Evolutionary conservation across 441 rosid species (phyloP).

Genomic region (Jatropha podagrica): DNA sequence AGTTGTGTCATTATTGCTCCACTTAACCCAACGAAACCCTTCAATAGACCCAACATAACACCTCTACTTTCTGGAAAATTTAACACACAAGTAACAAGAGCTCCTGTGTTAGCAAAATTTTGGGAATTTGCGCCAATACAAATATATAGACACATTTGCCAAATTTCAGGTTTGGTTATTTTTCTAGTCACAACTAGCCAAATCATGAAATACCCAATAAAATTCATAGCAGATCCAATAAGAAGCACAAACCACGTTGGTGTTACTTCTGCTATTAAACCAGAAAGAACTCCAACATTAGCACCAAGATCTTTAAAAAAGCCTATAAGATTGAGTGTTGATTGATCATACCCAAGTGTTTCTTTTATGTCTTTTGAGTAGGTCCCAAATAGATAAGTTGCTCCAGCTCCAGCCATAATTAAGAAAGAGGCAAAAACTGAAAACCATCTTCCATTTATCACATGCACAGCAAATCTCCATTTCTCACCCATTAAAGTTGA

Average conservation of each 20-base stretch:
- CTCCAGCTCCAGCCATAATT: conserved; percentile 43
- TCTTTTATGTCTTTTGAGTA: conserved; percentile 35
- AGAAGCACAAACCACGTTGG: conserved; percentile 83
- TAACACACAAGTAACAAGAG: conserved; percentile 76
- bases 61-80: conserved; percentile 92
- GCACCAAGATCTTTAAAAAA: conserved; percentile 91
- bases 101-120: conserved; percentile 81
- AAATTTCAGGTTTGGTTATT: conserved; percentile 59
- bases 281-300: conserved; percentile 70
- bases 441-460: conserved; percentile 38
- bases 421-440: conserved; percentile 39
- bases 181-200: conserved; percentile 70
- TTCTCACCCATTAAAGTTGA: conserved; percentile 28
- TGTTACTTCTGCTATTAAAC: conserved; percentile 73
- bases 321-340: conserved; percentile 70
- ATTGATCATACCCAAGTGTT: conserved; percentile 74
- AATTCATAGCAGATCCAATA: conserved; percentile 73
- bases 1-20: conserved; percentile 85
- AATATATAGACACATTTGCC: conserved; percentile 84
- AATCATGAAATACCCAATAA: conserved; percentile 78
- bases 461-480: conserved; percentile 23
- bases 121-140: conserved; percentile 84
- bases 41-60: conserved; percentile 67
- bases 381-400: conserved; percentile 37
- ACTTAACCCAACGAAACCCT: conserved; percentile 82